Percentiles rank a stretch among this genome's conserved stretches.
Conservation (phyloP, 495 filamentous ascomycete genomes). For the Cryomyces minteri region DNA sequence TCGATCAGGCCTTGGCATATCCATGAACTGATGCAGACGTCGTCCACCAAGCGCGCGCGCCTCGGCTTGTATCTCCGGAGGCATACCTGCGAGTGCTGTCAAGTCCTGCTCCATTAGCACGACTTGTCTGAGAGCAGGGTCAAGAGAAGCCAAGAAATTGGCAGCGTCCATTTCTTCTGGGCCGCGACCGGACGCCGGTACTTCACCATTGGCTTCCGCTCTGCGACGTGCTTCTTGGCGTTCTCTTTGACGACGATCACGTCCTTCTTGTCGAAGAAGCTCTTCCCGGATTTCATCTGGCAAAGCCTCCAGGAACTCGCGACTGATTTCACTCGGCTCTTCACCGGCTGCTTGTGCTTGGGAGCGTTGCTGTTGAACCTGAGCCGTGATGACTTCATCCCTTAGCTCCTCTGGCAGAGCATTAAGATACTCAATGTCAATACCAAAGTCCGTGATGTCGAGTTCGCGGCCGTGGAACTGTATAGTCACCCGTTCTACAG, state of each 20-base stretch:
- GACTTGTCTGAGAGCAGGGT: slow-evolving; percentile 65
- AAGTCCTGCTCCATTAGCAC: slow-evolving; percentile 85
- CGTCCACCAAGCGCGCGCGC: slow-evolving; percentile 53
- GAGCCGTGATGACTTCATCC: slow-evolving; percentile 85
- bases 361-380: slow-evolving; percentile 63
- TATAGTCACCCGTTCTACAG: slow-evolving; percentile 36
- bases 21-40: slow-evolving; percentile 37
- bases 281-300: slow-evolving; percentile 80
- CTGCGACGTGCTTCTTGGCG: slow-evolving; percentile 52
- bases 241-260: slow-evolving; percentile 76
- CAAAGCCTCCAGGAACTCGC: slow-evolving; percentile 88
- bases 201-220: slow-evolving; percentile 30
- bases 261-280: slow-evolving; percentile 71
- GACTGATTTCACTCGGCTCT: slow-evolving; percentile 71
- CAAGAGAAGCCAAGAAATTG: slow-evolving; percentile 80
- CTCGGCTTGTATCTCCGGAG: slow-evolving; percentile 68
- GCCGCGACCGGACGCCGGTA: slow-evolving; percentile 27
- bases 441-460: slow-evolving; percentile 85
- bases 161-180: slow-evolving; percentile 86
- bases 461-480: slow-evolving; percentile 57
- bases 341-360: slow-evolving; percentile 66
- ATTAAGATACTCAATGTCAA: slow-evolving; percentile 84
- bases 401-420: slow-evolving; percentile 87
- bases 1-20: slow-evolving; percentile 28
- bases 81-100: slow-evolving; percentile 68